These are phyloP conservation scores for Rubus parviflorus DNA, from an alignment of 306 rosid species.

Conservation along the genomic window DNA sequence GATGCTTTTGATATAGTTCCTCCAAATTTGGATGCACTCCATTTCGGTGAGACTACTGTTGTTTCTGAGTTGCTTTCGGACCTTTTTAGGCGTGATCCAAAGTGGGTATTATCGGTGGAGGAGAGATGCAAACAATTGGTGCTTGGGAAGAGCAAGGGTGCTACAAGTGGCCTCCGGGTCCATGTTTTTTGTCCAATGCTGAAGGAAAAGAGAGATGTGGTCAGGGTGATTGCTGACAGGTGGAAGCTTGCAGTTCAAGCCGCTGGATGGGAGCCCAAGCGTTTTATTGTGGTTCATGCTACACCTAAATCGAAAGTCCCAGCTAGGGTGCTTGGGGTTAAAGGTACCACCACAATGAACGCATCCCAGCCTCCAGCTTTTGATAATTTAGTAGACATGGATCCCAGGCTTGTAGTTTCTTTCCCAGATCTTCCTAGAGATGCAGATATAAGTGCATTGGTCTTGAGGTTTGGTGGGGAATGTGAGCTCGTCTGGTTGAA, in stretches of 20 bases:
- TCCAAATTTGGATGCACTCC: constrained; percentile 79
- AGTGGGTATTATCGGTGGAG: constrained; percentile 88
- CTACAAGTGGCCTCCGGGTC: constrained; percentile 56
- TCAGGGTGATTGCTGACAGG: constrained; percentile 77
- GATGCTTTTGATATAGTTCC: constrained; percentile 81
- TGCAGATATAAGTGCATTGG: constrained; percentile 84
- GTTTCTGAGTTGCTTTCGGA: constrained; percentile 66
- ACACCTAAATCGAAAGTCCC: constrained; percentile 82
- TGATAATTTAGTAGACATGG: constrained; percentile 86
- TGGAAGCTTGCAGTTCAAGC: constrained; percentile 78
- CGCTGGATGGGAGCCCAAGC: constrained; percentile 97
- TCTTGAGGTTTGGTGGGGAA: constrained; percentile 90
- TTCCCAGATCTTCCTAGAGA: constrained; percentile 92
- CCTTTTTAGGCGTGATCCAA: constrained; percentile 70
- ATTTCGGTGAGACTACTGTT: constrained; percentile 65
- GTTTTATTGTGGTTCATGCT: constrained; percentile 68
- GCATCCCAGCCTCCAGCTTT: constrained; percentile 53
- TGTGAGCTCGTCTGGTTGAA: constrained; percentile 96
- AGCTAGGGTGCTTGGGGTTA: constrained; percentile 68
- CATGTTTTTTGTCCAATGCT: constrained; percentile 87
- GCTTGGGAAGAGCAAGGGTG: constrained; percentile 76
- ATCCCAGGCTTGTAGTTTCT: constrained; percentile 86
- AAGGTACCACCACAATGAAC: constrained; percentile 57
- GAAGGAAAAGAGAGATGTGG: constrained; percentile 85
- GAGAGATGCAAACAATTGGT: constrained; percentile 89